Evolutionary conservation across 495 filamentous ascomycete genomes (phyloP), one percentile per base, ranked within the genome.

Genomic region (Aspergillus asperescens): DNA sequence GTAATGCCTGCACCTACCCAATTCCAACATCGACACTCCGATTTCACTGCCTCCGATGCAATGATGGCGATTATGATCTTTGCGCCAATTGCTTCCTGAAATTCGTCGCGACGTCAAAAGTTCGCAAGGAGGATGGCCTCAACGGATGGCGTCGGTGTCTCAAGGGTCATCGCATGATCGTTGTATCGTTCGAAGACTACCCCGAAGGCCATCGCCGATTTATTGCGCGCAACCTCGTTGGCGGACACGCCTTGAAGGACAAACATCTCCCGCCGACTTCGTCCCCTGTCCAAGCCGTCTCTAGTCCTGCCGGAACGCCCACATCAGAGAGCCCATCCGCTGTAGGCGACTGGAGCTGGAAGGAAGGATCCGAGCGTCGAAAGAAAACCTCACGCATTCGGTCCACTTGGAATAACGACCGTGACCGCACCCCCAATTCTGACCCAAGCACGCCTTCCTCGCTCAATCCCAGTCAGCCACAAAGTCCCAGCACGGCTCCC

Each of bases 91-190:
- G 90, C 70, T 96, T 95, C 68, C 64, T 73, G 29, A 75, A 73
- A 28, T 75, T 90, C 12, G 77, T 87, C 4, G 64, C 72, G 7
- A 75, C 69, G 0, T 77, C 79, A 24, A 79, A 76, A 31, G 81
- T 95, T 54, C 80, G 77, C 56, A 68, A 73, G 12, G 88, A 90
- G 54, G 88, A 94, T 56, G 89, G 90, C 0, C 74, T 79, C 46
- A 72, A 68, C 22, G 90, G 90, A 4, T 95, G 90, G 90, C 78
- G 90, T 8, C 78, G 87, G 20, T 96, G 90, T 61, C 72, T 81
- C 0, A 65, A 73, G 31, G 87, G 86, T n/a, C 90, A 96, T 62
- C 80, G 90, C 7, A 93, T 95, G 87, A 81, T 84, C 0, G 69
- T 93, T n/a, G 70, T 90, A 5, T 83, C 80, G 1, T 95, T 87